Evolutionary conservation across 495 filamentous ascomycete genomes (phyloP).

Genomic region (Haplographium delicatum): DNA sequence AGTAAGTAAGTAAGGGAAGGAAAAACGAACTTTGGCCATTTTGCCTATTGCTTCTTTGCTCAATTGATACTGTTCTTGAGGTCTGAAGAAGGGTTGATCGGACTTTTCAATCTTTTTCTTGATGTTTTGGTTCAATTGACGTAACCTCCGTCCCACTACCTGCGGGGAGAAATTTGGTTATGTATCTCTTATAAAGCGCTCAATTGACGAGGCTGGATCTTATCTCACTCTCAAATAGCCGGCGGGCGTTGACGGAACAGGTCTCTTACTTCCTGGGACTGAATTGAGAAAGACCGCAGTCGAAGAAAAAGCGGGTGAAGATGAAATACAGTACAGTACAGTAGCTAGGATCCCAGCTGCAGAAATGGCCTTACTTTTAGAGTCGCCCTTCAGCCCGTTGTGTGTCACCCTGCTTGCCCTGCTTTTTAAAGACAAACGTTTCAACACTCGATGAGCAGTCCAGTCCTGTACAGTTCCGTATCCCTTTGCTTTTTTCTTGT

Average conservation of each 20-base stretch:
- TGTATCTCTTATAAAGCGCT: background rate
- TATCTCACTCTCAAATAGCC: constrained; percentile 5
- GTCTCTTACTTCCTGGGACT: background rate
- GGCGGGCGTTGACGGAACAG: constrained; percentile 4
- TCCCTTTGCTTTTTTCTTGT: too few species aligned
- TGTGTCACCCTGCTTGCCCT: too few species aligned
- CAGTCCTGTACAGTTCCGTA: too few species aligned
- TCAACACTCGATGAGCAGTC: too few species aligned
- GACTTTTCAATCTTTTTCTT: too few species aligned
- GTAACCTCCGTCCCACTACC: background rate
- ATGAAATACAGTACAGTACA: too few species aligned
- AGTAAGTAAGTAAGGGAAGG: background rate
- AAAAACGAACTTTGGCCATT: constrained; percentile 21
- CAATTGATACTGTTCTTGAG: background rate
- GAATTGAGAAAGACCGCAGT: background rate
- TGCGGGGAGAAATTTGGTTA: background rate
- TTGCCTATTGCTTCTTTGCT: constrained; percentile 1
- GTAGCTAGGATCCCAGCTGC: too few species aligned
- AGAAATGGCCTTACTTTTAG: too few species aligned
- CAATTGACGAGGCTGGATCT: constrained; percentile 2
- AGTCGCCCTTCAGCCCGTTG: too few species aligned
- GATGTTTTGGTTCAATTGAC: constrained; percentile 1
- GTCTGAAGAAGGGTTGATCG: too few species aligned
- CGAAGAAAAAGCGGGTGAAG: too few species aligned
- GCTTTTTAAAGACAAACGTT: too few species aligned